phyloP scores from a whole-genome alignment of 768 basidiomycete genomes.

The Mrakia frigida region DNA sequence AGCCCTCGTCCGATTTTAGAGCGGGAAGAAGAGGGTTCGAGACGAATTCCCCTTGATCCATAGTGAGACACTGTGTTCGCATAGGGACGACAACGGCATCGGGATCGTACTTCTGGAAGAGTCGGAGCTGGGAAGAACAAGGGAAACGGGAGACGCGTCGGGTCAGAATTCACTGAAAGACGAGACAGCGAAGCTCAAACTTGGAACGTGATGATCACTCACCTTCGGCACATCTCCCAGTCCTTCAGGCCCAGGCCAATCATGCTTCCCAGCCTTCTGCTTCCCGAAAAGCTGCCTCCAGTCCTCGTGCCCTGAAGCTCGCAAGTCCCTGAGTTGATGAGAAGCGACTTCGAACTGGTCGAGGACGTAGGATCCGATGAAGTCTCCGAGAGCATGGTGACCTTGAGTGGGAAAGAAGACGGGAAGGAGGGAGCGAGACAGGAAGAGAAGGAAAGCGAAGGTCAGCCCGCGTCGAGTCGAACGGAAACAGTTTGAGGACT shows the following conservation, averaged over 20 bases:
- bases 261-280: not conserved
- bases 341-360: not conserved
- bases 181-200: no score
- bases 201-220: no score
- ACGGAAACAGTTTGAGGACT: no score
- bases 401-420: not conserved
- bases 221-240: not conserved
- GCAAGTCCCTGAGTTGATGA: not conserved
- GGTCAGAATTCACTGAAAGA: not conserved
- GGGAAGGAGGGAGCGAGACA: no score
- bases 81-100: not conserved
- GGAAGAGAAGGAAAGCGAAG: not conserved
- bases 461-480: not conserved
- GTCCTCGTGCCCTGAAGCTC: not conserved
- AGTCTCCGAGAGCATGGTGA: not conserved
- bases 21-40: constrained; percentile 6
- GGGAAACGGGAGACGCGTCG: not conserved
- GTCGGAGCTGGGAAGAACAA: not conserved
- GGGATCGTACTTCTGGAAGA: not conserved
- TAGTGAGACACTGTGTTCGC: not conserved
- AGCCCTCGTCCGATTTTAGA: not conserved
- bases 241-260: not conserved
- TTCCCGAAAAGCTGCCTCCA: not conserved
- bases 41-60: constrained; percentile 1
- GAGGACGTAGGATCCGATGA: not conserved